These are phyloP conservation scores for Fusarium burgessii DNA, from an alignment of 2,329 filamentous ascomycete species.

Conservation along the genomic window DNA sequence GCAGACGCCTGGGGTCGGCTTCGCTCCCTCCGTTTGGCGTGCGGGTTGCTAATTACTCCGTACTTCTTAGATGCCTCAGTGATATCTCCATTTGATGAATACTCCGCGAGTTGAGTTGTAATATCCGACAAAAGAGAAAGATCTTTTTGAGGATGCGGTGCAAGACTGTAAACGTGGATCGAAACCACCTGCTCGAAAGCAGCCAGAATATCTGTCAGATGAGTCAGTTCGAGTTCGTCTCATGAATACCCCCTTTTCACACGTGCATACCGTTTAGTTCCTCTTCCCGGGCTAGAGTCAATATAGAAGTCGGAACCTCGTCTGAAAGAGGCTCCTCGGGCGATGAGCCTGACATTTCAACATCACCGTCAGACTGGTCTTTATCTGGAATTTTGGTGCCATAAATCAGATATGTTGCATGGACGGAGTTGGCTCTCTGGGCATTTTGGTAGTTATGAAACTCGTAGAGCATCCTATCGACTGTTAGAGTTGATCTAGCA, in stretches of 20 bases:
- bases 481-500: slow-evolving; percentile 25
- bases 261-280: slow-evolving; percentile 68
- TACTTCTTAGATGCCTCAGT: slow-evolving; percentile 70
- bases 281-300: slow-evolving; percentile 79
- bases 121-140: slow-evolving; percentile 78
- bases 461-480: slow-evolving; percentile 85
- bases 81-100: slow-evolving; percentile 69
- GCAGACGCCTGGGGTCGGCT: slow-evolving; percentile 47
- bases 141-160: slow-evolving; percentile 75
- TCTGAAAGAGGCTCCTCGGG: slow-evolving; percentile 64
- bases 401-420: slow-evolving; percentile 91
- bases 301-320: slow-evolving; percentile 64
- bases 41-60: slow-evolving; percentile 79
- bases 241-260: not conserved
- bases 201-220: slow-evolving; percentile 68
- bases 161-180: slow-evolving; percentile 89
- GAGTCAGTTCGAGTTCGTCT: slow-evolving; percentile 17
- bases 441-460: slow-evolving; percentile 87
- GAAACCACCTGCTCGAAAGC: slow-evolving; percentile 80
- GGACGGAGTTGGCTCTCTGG: slow-evolving; percentile 80
- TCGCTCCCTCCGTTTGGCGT: slow-evolving; percentile 67
- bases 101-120: slow-evolving; percentile 69
- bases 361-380: slow-evolving; percentile 67
- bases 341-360: slow-evolving; percentile 77
- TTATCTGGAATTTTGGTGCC: slow-evolving; percentile 68